These are phyloP conservation scores for Euphrasia confusa DNA, from an alignment of 257 asterid species.

Conservation along the genomic window DNA sequence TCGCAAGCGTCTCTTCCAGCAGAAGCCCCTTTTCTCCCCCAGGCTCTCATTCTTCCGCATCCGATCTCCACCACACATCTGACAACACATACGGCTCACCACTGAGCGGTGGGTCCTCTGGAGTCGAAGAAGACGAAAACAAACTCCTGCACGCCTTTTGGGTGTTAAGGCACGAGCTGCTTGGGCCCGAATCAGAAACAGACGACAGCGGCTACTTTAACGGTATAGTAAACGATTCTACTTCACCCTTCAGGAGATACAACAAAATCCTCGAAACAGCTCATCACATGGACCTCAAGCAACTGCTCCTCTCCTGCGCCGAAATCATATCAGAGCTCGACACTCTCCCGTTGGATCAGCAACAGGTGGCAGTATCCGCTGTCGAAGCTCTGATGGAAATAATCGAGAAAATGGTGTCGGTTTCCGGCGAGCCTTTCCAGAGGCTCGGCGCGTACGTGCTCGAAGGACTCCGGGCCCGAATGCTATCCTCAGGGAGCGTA, in stretches of 20 bases:
- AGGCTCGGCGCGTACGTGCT: conserved; percentile 82
- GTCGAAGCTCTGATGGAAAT: conserved; percentile 65
- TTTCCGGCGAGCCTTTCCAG: conserved; percentile 85
- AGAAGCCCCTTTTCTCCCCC: conserved; percentile 81
- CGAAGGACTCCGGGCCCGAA: conserved; percentile 87
- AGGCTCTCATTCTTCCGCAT: conserved; percentile 60
- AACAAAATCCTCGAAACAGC: conserved; percentile 65
- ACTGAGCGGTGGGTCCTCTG: conserved; percentile 63
- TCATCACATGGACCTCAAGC: conserved; percentile 62
- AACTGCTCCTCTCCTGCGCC: conserved; percentile 65
- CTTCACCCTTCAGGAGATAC: conserved; percentile 45
- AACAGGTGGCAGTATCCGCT: conserved; percentile 40
- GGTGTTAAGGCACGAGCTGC: conserved; percentile 57
- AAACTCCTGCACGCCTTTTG: conserved; percentile 55
- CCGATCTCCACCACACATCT: conserved; percentile 61
- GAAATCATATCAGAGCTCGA: conserved; percentile 64
- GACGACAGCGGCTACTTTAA: conserved; percentile 67
- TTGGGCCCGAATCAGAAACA: conserved; percentile 70
- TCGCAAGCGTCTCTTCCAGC: conserved; percentile 50
- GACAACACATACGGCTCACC: conserved; percentile 84
- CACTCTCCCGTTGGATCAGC: conserved; percentile 28
- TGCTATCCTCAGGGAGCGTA: conserved; percentile 77
- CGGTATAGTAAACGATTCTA: conserved; percentile 34
- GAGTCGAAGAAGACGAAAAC: conserved; percentile 64
- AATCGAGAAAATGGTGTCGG: conserved; percentile 68